These are phyloP conservation scores for Suillus subalutaceus DNA, from an alignment of 768 basidiomycete species.

Conservation along the genomic window DNA sequence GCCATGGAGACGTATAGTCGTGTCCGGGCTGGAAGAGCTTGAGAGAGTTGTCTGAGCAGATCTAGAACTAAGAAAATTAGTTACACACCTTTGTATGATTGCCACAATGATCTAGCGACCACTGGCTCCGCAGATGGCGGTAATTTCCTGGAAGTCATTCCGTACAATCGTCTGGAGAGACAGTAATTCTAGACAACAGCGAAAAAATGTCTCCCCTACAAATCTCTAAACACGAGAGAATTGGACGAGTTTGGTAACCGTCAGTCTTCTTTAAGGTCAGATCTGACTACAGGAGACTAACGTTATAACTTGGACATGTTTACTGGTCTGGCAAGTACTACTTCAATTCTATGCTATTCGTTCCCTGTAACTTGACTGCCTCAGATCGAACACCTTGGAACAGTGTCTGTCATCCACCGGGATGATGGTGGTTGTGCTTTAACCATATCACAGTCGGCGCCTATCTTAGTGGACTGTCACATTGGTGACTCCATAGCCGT, in stretches of 20 bases:
- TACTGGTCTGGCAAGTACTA: constrained; percentile 68
- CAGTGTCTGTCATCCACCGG: constrained; percentile 61
- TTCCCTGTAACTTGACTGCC: constrained; percentile 14
- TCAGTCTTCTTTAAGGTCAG: not conserved
- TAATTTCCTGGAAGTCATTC: constrained; percentile 9
- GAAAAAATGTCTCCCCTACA: not conserved
- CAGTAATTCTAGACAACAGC: not conserved
- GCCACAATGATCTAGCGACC: constrained; percentile 38
- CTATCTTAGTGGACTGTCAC: constrained; percentile 85
- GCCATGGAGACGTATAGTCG: constrained; percentile 54
- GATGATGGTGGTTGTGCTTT: constrained; percentile 83
- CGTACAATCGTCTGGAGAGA: not conserved
- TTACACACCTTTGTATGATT: constrained; percentile 45
- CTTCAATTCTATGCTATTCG: constrained; percentile 1
- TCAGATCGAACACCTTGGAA: constrained; percentile 91
- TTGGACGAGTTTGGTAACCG: not conserved
- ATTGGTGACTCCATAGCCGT: constrained; percentile 95
- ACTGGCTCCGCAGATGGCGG: constrained; percentile 13
- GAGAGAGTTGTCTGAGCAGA: constrained; percentile 15
- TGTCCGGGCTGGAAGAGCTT: constrained; percentile 57
- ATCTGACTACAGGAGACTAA: not conserved
- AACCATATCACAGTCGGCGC: constrained; percentile 67
- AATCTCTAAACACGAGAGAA: not conserved
- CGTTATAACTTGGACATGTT: constrained; percentile 52
- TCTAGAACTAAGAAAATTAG: constrained; percentile 10